Evolutionary conservation across 2,329 filamentous ascomycete species (phyloP), one percentile per base, ranked within the genome.

Genomic region (Ophiocordyceps robertsii): DNA sequence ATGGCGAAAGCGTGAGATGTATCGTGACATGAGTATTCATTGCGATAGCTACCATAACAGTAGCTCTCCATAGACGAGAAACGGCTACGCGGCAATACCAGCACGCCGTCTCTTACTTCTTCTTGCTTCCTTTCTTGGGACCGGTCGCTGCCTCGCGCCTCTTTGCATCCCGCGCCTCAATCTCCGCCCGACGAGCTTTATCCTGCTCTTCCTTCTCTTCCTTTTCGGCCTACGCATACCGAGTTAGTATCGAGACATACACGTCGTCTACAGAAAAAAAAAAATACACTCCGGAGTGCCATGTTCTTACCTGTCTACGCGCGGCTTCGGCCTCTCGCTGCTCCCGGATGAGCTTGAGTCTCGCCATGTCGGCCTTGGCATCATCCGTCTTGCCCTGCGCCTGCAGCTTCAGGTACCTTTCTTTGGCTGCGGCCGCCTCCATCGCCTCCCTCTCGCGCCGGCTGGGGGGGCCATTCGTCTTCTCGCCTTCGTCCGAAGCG

Each of bases 381-480:
- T 95, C 85, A 47, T 98, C 92, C 37, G 92, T 96, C 78, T 96
- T 96, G 56, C 90, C 90, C 57, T 88, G 84, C 44, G 88, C 85
- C 56, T 95, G 90, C 54, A 95, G 63, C 66, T 93, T 94, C 70
- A 87, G 77, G 58, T 95, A 95, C 51, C 80, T 75, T 69, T 95
- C 89, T 62, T 88, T 89, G 29, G 86, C 87, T 59, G 90, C 84
- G 48, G 83, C 81, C 2, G 89, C 89, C 66, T 95, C 84, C 30
- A 92, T 57, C 3, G 89, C 84, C 68, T 96, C 74, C 54, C 75
- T 60, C 66, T 80, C 71, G 61, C 74, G 65, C 42, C 72, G 62
- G 56, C 63, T 75, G 47, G 53, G 56, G 29, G 60, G 57, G 36
- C 73, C 59, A 43, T 59, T 60, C 51, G 79, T 49, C 45, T 77